Percentiles rank a stretch among this genome's conserved stretches.
These are phyloP conservation scores for Aspergillus mulundensis DNA, from an alignment of 495 filamentous ascomycete species.

Conservation along the genomic window DNA sequence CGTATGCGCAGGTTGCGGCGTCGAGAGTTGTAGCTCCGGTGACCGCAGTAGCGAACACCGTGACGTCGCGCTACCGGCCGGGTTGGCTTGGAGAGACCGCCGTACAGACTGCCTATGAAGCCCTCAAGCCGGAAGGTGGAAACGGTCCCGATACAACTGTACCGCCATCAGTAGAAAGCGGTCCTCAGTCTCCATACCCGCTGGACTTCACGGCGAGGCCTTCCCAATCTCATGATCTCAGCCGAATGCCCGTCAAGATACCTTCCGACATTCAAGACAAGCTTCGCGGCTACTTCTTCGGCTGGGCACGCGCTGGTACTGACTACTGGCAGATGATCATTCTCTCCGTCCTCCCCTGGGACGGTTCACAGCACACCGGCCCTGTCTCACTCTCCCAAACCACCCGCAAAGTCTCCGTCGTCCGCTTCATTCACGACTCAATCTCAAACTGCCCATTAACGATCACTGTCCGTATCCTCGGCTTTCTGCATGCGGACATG, in stretches of 20 bases:
- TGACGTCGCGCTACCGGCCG: constrained; percentile 34
- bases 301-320: constrained; percentile 49
- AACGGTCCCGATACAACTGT: background rate
- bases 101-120: constrained; percentile 36
- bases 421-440: constrained; percentile 44
- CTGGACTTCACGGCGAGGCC: constrained; percentile 47
- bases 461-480: constrained; percentile 50
- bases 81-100: constrained; percentile 40
- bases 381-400: constrained; percentile 34
- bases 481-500: constrained; percentile 36
- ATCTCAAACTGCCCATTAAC: constrained; percentile 18
- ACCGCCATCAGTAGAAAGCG: constrained; percentile 32
- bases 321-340: constrained; percentile 50
- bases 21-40: constrained; percentile 48
- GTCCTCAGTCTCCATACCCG: constrained; percentile 56
- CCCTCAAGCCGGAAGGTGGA: constrained; percentile 30
- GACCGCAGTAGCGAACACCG: constrained; percentile 32
- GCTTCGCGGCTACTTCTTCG: constrained; percentile 59
- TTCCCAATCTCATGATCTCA: constrained; percentile 17
- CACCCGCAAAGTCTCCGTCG: constrained; percentile 38
- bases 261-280: constrained; percentile 44
- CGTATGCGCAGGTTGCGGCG: constrained; percentile 47
- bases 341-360: constrained; percentile 40
- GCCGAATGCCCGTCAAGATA: constrained; percentile 33
- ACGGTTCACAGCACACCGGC: constrained; percentile 32